These are phyloP conservation scores for Metschnikowia continentalis DNA, from an alignment of 805 yeast species.

Conservation along the genomic window DNA sequence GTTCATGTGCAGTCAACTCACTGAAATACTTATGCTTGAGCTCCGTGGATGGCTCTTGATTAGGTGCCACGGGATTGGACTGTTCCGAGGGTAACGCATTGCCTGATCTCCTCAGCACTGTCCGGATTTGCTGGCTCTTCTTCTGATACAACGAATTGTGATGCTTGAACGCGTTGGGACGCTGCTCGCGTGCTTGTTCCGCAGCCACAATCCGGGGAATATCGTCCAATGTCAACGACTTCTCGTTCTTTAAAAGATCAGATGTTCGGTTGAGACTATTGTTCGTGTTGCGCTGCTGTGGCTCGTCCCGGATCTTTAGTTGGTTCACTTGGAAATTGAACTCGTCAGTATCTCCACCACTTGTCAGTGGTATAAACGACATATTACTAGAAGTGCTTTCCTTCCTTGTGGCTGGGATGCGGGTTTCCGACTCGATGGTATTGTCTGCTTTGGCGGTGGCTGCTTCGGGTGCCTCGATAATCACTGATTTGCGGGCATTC, in stretches of 20 bases:
- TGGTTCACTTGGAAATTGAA: conserved; percentile 23
- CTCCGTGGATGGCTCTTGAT: not conserved
- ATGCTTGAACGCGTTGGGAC: conserved; percentile 89
- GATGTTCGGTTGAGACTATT: conserved; percentile 57
- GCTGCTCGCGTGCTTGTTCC: conserved; percentile 88
- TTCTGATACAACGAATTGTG: conserved; percentile 48
- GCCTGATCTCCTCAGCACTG: conserved; percentile 10
- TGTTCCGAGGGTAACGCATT: conserved; percentile 10
- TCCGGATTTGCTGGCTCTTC: conserved; percentile 24
- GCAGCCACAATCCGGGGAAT: conserved; percentile 96
- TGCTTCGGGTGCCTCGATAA: conserved; percentile 60
- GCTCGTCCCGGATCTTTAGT: conserved; percentile 35
- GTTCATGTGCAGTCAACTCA: conserved; percentile 56
- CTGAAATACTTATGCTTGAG: conserved; percentile 48
- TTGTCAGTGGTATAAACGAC: conserved; percentile 22
- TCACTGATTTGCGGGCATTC: conserved; percentile 61
- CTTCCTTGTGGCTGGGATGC: conserved; percentile 15
- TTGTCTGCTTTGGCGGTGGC: conserved; percentile 31
- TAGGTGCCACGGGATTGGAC: conserved; percentile 2
- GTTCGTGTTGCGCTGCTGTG: conserved; percentile 28
- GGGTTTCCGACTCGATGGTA: conserved; percentile 20
- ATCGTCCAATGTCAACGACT: conserved; percentile 87
- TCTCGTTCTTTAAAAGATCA: conserved; percentile 70
- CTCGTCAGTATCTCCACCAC: conserved; percentile 24
- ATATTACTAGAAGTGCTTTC: conserved; percentile 24